Conservation (phyloP, 1,139 yeast genomes). For the Wickerhamomyces sp. region DNA sequence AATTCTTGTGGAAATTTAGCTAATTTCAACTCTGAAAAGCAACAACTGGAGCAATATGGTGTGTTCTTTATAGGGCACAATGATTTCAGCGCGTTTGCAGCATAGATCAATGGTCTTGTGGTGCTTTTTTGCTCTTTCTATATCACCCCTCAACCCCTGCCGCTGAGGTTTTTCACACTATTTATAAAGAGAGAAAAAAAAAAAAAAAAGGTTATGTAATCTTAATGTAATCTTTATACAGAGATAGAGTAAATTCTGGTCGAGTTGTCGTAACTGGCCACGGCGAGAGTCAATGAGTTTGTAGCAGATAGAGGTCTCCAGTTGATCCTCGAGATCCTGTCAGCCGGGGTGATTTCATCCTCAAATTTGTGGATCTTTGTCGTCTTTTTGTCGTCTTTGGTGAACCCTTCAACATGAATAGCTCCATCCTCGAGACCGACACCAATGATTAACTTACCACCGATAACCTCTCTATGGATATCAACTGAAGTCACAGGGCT, state of each 20-base stretch:
- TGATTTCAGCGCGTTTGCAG: too few species aligned
- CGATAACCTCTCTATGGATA: conserved; percentile 31
- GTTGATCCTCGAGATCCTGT: conserved; percentile 50
- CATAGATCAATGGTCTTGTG: too few species aligned
- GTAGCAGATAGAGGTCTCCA: conserved; percentile 37
- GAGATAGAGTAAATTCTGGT: conserved; percentile 48
- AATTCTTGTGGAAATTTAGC: too few species aligned
- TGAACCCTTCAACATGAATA: conserved; percentile 31
- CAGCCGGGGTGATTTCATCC: conserved; percentile 48
- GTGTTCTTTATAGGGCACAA: too few species aligned
- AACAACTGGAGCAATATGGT: too few species aligned
- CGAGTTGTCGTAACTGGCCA: conserved; percentile 67
- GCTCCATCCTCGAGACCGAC: conserved; percentile 73
- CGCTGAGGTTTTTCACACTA: too few species aligned
- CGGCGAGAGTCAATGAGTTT: conserved; percentile 42
- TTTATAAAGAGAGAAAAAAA: too few species aligned
- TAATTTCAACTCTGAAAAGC: too few species aligned
- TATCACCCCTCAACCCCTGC: too few species aligned
- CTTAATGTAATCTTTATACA: too few species aligned
- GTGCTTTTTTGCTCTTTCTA: too few species aligned
- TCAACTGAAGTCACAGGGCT: conserved; percentile 75
- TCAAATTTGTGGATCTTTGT: conserved; percentile 30
- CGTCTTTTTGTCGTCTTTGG: conserved; percentile 22
- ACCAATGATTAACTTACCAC: conserved; percentile 39
- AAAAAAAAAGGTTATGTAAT: too few species aligned